A percentile compares a stretch with the other conserved stretches of the same genome.
Evolutionary conservation across 345 rosid species (phyloP).

Genomic region (Rhizophora mangle): DNA sequence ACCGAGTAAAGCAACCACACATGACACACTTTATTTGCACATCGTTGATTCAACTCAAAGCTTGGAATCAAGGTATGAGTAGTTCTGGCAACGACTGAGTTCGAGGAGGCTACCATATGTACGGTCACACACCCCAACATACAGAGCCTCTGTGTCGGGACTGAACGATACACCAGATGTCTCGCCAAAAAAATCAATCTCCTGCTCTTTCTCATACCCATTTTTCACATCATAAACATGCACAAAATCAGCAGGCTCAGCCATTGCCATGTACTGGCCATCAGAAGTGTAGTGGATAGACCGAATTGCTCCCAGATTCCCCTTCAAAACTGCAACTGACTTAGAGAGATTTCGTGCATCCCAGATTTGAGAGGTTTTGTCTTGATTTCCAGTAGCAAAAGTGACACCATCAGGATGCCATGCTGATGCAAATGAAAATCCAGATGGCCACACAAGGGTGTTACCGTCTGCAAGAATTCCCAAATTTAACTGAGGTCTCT

Average conservation of each 20-base stretch:
- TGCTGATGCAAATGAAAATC: constrained; percentile 67
- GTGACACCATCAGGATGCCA: constrained; percentile 60
- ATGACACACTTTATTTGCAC: too few species aligned
- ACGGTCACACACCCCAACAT: constrained; percentile 61
- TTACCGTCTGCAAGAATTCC: constrained; percentile 30
- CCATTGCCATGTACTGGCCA: constrained; percentile 54
- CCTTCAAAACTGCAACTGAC: constrained; percentile 45
- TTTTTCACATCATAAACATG: constrained; percentile 47
- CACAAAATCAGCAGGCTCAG: constrained; percentile 67
- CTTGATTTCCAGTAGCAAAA: constrained; percentile 67
- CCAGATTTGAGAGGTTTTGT: constrained; percentile 66
- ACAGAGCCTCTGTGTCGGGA: constrained; percentile 55
- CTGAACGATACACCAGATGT: constrained; percentile 60
- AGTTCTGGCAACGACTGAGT: constrained; percentile 37
- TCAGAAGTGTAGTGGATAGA: constrained; percentile 54
- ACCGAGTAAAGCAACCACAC: too few species aligned
- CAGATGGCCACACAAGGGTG: constrained; percentile 42
- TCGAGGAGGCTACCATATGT: constrained; percentile 59
- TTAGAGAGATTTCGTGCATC: constrained; percentile 47
- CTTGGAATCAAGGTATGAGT: constrained; percentile 47
- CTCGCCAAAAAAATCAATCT: constrained; percentile 71
- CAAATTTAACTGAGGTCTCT: background rate
- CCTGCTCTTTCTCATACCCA: constrained; percentile 41
- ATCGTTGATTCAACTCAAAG: too few species aligned
- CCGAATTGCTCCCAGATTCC: constrained; percentile 57